Evolutionary conservation across 2,329 filamentous ascomycete species (phyloP).

Genomic region (Monosporascus sp.): DNA sequence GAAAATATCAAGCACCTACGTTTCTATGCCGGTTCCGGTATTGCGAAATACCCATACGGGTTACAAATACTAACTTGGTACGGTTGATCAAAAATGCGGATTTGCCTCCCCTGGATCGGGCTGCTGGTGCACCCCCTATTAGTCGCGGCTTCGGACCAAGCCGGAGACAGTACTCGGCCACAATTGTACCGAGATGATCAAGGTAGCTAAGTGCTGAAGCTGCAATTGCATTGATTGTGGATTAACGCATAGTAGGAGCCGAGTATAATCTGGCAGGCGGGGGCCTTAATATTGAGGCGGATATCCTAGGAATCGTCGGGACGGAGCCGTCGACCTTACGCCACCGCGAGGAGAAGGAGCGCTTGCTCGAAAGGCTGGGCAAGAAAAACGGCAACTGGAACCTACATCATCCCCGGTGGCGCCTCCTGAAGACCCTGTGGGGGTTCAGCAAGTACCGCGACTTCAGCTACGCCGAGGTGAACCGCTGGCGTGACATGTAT

Average conservation of each 20-base stretch:
- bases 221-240: background rate
- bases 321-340: constrained; percentile 14
- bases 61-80: too few species aligned
- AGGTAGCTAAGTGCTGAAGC: too few species aligned
- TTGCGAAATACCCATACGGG: too few species aligned
- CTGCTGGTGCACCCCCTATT: too few species aligned
- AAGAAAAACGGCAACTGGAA: constrained; percentile 27
- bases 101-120: too few species aligned
- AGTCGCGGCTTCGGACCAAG: too few species aligned
- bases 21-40: too few species aligned
- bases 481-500: constrained; percentile 31
- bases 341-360: constrained; percentile 26
- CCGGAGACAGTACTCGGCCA: too few species aligned
- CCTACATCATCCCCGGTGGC: constrained; percentile 31
- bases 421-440: constrained; percentile 34
- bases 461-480: constrained; percentile 30
- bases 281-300: background rate
- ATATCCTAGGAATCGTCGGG: background rate
- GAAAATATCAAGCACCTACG: background rate
- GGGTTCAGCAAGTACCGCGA: constrained; percentile 32
- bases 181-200: too few species aligned
- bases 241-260: background rate
- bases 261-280: background rate
- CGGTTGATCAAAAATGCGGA: too few species aligned
- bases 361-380: constrained; percentile 24